Evolutionary conservation across 192 early-diverging fungal genomes (phyloP).

Genomic region (Coemansia sp.): DNA sequence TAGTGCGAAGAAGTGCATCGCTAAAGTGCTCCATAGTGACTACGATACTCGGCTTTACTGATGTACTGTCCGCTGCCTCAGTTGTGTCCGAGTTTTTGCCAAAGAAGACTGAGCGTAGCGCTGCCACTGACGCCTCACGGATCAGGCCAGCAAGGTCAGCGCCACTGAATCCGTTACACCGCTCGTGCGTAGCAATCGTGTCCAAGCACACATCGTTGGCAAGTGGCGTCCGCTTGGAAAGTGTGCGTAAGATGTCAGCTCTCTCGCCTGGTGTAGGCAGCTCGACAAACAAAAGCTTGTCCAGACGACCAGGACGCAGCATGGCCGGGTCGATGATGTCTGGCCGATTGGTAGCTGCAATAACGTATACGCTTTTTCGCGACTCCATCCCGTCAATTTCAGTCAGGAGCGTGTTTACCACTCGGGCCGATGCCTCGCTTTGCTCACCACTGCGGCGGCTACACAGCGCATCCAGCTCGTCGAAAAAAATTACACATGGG

Average conservation of each 20-base stretch:
- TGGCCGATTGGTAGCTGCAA: conserved; percentile 97
- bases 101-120: conserved; percentile 60
- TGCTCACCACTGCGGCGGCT: conserved; percentile 85
- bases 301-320: conserved; percentile 94
- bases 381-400: conserved; percentile 95
- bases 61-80: neutral
- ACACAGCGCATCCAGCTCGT: conserved; percentile 95
- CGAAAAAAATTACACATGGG: conserved; percentile 98
- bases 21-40: conserved; percentile 67
- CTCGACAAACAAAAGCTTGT: conserved; percentile 97
- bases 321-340: conserved; percentile 98
- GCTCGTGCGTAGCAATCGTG: conserved; percentile 61
- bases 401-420: conserved; percentile 96
- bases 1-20: conserved; percentile 75
- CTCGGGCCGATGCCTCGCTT: conserved; percentile 86
- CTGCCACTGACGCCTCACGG: conserved; percentile 80
- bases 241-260: conserved; percentile 79
- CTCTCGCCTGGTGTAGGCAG: conserved; percentile 81
- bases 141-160: conserved; percentile 77
- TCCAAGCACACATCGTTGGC: conserved; percentile 59
- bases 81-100: conserved; percentile 18
- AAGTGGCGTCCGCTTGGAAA: conserved; percentile 80
- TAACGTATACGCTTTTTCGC: conserved; percentile 88
- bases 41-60: conserved; percentile 13
- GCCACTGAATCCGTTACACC: conserved; percentile 75